These are phyloP conservation scores for Leccinellum rugosiceps DNA, from an alignment of 768 basidiomycete genomes.

Conservation along the genomic window DNA sequence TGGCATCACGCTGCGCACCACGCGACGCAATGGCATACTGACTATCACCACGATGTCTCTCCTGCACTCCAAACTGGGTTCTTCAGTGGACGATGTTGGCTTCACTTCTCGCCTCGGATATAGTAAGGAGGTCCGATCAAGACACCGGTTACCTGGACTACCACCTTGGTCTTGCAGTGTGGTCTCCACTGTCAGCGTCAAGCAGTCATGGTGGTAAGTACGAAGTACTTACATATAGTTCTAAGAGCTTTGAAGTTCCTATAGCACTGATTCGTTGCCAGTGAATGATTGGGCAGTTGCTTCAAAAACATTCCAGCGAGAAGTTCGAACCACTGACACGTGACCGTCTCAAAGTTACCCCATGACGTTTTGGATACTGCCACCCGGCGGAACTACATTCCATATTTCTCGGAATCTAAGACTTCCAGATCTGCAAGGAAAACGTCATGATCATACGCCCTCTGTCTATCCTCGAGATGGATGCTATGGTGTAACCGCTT, in stretches of 20 bases:
- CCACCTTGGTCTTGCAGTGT: background rate
- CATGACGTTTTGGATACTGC: background rate
- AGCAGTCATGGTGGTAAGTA: too few species aligned
- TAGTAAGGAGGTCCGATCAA: background rate
- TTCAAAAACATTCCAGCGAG: background rate
- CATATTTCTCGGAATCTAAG: background rate
- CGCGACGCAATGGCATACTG: too few species aligned
- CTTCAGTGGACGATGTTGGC: background rate
- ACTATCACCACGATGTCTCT: background rate
- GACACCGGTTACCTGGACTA: background rate
- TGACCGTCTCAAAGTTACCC: background rate
- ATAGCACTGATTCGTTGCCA: background rate
- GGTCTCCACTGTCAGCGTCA: too few species aligned
- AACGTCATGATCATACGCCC: background rate
- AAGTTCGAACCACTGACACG: background rate
- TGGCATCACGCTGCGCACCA: too few species aligned
- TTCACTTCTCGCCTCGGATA: background rate
- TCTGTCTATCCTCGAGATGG: background rate
- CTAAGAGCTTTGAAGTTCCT: too few species aligned
- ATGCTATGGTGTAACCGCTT: background rate
- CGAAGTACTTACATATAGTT: too few species aligned
- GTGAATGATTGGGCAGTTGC: background rate
- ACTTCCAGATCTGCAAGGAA: background rate
- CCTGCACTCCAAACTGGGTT: background rate
- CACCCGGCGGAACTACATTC: background rate